Evolutionary conservation across 1,284 basidiomycete genomes (phyloP).

Genomic region (Tilletia caries): DNA sequence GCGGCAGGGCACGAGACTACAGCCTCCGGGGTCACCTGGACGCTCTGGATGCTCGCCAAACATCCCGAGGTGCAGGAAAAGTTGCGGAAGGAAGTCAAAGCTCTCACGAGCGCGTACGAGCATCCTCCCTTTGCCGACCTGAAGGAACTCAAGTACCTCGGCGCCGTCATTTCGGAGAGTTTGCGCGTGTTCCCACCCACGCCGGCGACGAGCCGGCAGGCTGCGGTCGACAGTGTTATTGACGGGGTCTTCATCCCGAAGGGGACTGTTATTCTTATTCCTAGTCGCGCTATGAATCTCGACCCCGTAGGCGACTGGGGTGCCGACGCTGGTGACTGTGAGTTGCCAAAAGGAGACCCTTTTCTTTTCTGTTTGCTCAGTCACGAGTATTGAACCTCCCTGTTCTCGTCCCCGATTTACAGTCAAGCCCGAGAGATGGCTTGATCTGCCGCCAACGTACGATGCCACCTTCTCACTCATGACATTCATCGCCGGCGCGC

Average conservation of each 20-base stretch:
- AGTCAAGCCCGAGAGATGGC: constrained; percentile 39
- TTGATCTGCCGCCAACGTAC: constrained; percentile 38
- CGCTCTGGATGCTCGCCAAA: constrained; percentile 65
- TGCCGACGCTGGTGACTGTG: constrained; percentile 29
- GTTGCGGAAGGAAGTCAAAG: constrained; percentile 62
- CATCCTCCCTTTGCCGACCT: constrained; percentile 59
- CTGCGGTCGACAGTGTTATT: constrained; percentile 28
- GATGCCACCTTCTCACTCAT: constrained; percentile 35
- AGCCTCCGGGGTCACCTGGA: constrained; percentile 69
- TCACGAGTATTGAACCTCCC: no score
- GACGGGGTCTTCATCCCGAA: constrained; percentile 38
- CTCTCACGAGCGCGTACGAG: constrained; percentile 29
- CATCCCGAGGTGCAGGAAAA: constrained; percentile 61
- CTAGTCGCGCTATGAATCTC: constrained; percentile 33
- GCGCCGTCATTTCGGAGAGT: constrained; percentile 63
- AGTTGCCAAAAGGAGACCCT: neutral
- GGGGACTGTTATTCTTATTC: constrained; percentile 32
- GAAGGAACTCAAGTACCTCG: constrained; percentile 67
- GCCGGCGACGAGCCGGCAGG: constrained; percentile 29
- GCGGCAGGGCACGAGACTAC: constrained; percentile 58
- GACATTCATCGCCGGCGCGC: constrained; percentile 42
- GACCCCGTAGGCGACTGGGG: constrained; percentile 33
- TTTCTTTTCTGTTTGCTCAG: no score
- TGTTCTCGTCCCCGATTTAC: no score
- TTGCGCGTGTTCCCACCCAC: constrained; percentile 41